phyloP scores from a whole-genome alignment of 2,329 filamentous ascomycete species.

The Mariannaea sp. region DNA sequence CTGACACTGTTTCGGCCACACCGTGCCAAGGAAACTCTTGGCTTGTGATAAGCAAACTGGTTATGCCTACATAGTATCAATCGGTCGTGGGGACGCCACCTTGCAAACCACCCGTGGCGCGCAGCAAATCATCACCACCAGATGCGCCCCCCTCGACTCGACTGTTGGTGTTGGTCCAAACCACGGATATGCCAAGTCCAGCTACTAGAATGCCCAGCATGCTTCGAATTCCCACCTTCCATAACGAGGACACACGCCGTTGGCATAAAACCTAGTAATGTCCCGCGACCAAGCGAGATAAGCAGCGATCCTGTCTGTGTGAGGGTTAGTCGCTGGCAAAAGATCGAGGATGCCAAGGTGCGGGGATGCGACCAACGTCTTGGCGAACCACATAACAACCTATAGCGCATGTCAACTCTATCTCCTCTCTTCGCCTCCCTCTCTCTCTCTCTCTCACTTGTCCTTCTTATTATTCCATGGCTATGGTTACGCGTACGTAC shows the following conservation, averaged over 20 bases:
- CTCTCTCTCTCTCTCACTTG: too few relatives aligned
- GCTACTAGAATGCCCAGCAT: conserved; percentile 3
- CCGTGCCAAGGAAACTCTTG: not conserved
- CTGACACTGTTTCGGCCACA: not conserved
- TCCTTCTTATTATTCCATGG: too few relatives aligned
- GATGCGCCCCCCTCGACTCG: not conserved
- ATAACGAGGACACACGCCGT: conserved; percentile 23
- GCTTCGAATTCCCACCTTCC: conserved; percentile 33
- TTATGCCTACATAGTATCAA: not conserved
- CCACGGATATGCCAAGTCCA: not conserved
- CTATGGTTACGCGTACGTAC: conserved; percentile 11
- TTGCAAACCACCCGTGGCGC: not conserved
- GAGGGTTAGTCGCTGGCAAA: not conserved
- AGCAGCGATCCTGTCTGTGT: conserved; percentile 13
- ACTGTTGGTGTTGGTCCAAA: too few relatives aligned
- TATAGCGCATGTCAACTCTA: conserved; percentile 11
- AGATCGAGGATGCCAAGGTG: conserved; percentile 24
- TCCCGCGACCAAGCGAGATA: conserved; percentile 32
- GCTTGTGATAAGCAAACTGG: conserved; percentile 7
- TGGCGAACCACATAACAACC: conserved; percentile 13
- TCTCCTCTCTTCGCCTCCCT: conserved; percentile 5
- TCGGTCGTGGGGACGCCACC: not conserved
- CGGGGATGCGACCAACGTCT: conserved; percentile 23
- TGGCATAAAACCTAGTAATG: conserved; percentile 8
- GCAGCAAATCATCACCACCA: not conserved